Conservation (phyloP, 371 early-diverging fungal species). For the Haplosporangium sp. region DNA sequence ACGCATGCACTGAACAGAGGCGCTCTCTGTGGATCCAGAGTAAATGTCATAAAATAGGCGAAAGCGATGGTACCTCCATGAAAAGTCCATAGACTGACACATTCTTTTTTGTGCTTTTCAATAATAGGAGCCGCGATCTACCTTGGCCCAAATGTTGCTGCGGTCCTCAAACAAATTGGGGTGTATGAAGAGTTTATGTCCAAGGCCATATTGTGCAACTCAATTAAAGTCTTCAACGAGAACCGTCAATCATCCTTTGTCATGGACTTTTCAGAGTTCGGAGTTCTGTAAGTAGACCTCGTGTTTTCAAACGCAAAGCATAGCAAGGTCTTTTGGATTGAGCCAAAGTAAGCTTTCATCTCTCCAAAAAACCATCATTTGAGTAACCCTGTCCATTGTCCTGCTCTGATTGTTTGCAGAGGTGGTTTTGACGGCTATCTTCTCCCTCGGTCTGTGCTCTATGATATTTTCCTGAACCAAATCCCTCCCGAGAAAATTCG, state of each 20-base stretch:
- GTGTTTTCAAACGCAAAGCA: too few relatives aligned
- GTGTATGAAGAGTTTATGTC: conserved; percentile 23
- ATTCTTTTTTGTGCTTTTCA: neutral
- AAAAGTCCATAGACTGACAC: neutral
- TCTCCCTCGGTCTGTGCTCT: conserved; percentile 13
- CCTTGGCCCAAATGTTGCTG: conserved; percentile 13
- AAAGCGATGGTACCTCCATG: neutral
- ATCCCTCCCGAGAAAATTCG: conserved; percentile 21
- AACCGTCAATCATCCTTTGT: conserved; percentile 12
- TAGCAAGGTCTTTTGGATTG: too few relatives aligned
- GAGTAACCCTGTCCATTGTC: conserved; percentile 1
- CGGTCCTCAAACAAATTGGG: conserved; percentile 13
- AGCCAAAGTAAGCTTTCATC: neutral
- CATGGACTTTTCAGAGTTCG: conserved; percentile 11
- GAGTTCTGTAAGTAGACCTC: neutral
- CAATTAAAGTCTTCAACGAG: conserved; percentile 23
- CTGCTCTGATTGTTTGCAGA: conserved; percentile 12
- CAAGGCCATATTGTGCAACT: conserved; percentile 9
- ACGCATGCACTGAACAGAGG: neutral
- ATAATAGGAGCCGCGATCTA: conserved; percentile 28
- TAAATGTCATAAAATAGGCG: neutral
- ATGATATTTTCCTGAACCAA: conserved; percentile 19
- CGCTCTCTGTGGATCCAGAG: neutral
- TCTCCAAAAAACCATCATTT: neutral
- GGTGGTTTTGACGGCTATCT: conserved; percentile 9